These are phyloP conservation scores for Narthecium ossifragum DNA, from an alignment of 106 monocot species.

Conservation along the genomic window DNA sequence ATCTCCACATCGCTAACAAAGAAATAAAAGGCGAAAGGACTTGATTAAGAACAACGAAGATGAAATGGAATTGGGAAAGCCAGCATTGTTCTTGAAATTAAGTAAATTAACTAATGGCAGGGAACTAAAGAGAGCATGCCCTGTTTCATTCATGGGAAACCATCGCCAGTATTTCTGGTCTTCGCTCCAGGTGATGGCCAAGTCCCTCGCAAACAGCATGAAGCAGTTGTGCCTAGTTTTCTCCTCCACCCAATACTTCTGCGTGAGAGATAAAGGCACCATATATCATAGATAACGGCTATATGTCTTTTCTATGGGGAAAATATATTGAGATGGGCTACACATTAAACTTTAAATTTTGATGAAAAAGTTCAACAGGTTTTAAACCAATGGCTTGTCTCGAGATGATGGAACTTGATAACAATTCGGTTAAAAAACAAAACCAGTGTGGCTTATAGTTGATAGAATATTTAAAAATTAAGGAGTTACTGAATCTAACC, in stretches of 20 bases:
- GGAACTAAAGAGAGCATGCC: neutral
- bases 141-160: conserved; percentile 22
- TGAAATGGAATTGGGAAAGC: neutral
- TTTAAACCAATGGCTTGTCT: neutral
- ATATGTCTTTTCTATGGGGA: neutral
- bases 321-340: neutral
- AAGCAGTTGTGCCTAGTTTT: conserved; percentile 42
- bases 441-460: no score
- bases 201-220: conserved; percentile 28
- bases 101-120: neutral
- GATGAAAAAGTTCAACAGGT: neutral
- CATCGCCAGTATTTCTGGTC: conserved; percentile 46
- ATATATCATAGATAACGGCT: neutral
- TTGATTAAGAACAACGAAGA: neutral
- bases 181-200: conserved; percentile 54
- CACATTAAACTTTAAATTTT: neutral
- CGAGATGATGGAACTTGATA: no score
- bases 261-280: neutral
- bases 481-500: no score
- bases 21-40: neutral
- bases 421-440: no score
- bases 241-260: conserved; percentile 58
- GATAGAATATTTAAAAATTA: no score
- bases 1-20: conserved; percentile 21
- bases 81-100: neutral